phyloP scores from a whole-genome alignment of 371 early-diverging fungal species.

The Entomophthora muscae region DNA sequence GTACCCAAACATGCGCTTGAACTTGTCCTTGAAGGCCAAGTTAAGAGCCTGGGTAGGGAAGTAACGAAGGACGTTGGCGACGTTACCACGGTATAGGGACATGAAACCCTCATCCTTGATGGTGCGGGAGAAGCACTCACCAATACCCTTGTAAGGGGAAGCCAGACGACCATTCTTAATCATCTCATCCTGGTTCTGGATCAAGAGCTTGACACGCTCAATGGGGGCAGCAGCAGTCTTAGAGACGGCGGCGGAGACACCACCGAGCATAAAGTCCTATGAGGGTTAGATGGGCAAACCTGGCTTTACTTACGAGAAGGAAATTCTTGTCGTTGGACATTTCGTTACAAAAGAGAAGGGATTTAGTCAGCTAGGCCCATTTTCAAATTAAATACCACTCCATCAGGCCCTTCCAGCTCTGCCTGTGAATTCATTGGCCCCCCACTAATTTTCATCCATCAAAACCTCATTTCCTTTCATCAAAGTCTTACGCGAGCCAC shows the following conservation, averaged over 20 bases:
- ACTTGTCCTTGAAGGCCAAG: conserved; percentile 69
- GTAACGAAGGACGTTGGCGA: conserved; percentile 61
- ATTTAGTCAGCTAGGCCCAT: too few relatives aligned
- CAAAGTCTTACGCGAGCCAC: too few relatives aligned
- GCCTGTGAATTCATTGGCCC: too few relatives aligned
- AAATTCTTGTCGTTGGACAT: conserved; percentile 5
- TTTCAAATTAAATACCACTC: too few relatives aligned
- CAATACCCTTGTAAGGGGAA: conserved; percentile 43
- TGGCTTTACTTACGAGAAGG: background rate
- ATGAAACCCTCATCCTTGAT: conserved; percentile 42
- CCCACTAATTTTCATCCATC: too few relatives aligned
- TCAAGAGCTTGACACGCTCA: conserved; percentile 58
- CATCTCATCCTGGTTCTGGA: conserved; percentile 61
- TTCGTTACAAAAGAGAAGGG: background rate
- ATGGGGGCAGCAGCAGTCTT: conserved; percentile 79
- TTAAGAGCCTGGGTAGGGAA: conserved; percentile 66
- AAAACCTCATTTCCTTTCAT: too few relatives aligned
- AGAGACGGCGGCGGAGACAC: conserved; percentile 80
- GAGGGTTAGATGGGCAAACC: background rate
- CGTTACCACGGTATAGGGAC: conserved; percentile 48
- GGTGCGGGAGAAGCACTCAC: conserved; percentile 45
- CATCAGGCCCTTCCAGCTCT: too few relatives aligned
- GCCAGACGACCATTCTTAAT: conserved; percentile 35
- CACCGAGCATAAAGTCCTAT: conserved; percentile 42
- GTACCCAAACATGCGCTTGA: conserved; percentile 49